A percentile compares a stretch with the other conserved stretches of the same genome.
These are phyloP conservation scores for Punica granatum DNA, from an alignment of 345 rosid species.

Conservation along the genomic window DNA sequence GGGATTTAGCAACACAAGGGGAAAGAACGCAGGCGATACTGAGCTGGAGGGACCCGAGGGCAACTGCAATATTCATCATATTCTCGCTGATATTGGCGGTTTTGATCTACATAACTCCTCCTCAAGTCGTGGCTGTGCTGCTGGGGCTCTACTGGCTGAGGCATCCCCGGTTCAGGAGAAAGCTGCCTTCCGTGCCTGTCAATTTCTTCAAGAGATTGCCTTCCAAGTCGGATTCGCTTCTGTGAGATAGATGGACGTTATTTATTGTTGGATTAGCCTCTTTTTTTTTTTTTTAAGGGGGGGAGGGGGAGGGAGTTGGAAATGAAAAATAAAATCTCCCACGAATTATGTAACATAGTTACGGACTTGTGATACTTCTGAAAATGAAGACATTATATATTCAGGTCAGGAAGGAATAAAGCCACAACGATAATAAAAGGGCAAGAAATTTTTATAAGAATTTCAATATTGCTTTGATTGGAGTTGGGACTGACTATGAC, in stretches of 20 bases:
- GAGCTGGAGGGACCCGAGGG: conserved; percentile 47
- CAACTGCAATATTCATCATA: conserved; percentile 29
- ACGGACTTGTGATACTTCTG: too few species aligned
- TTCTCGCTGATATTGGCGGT: conserved; percentile 34
- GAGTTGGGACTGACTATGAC: too few species aligned
- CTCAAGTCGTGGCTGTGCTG: conserved; percentile 31
- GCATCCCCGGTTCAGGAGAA: conserved; percentile 40
- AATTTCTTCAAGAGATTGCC: conserved; percentile 50
- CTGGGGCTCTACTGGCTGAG: conserved; percentile 30
- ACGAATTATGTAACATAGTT: too few species aligned
- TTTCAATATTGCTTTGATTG: too few species aligned
- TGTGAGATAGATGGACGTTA: conserved; percentile 12
- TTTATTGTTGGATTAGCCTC: background rate
- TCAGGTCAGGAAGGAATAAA: background rate
- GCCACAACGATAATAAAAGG: background rate
- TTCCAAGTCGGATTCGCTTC: conserved; percentile 33
- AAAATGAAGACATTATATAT: too few species aligned
- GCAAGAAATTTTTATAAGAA: too few species aligned
- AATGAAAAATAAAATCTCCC: too few species aligned
- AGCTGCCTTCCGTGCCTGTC: conserved; percentile 35
- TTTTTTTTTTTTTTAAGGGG: too few species aligned
- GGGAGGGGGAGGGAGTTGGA: too few species aligned
- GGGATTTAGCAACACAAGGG: conserved; percentile 46
- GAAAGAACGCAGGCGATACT: conserved; percentile 35
- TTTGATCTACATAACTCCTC: conserved; percentile 35